Evolutionary conservation across 345 rosid genomes (phyloP), one percentile per base, ranked within the genome.

Genomic region (Microthlaspi erraticum): DNA sequence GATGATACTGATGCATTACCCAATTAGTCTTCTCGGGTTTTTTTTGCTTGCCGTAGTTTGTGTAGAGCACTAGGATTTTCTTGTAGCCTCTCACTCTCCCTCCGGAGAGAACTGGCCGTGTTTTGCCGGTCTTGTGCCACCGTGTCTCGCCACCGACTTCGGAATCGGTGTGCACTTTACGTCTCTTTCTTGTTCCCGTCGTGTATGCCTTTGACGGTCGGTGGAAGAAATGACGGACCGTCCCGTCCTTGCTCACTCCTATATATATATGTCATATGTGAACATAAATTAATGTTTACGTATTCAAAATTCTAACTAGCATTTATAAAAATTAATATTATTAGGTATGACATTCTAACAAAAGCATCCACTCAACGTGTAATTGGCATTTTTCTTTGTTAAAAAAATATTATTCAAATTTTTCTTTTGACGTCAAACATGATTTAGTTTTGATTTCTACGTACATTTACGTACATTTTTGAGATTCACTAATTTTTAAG

Each of bases 1-100:
- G 87, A 77, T 93, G 98, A 81, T 93, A 93, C 37, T 91, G 98
- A 74, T 93, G 98, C 98, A 93, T 93, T 7, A 93, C 97, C 98
- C 98, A 93, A 64, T 84, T 93, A 2, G 98, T 93, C 70, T 93
- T 93, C 78, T 93, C 94, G 0, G 97, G 98, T 66, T 91, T 93
- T 69, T 84, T 87, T 73, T 85, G 97, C 78, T 93, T 93, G 42
- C 98, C 97, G 13, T 93, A 93, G 78, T 91, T 93, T 45, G 98
- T 91, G 85, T 93, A 93, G 45, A 93, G 98, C 48, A 93, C 98
- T 7, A 93, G 79, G 68, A 93, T 93, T 72, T 93, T 93, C 80
- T 93, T 93, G 81, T 85, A 93, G 6, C 98, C 98, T 80, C 81
- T 86, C 19, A 79, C 82, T 80, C 83, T 83, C 31, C 85, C 91